Evolutionary conservation across 495 filamentous ascomycete genomes (phyloP), one percentile per base, ranked within the genome.

Genomic region (Xylaria intraflava): DNA sequence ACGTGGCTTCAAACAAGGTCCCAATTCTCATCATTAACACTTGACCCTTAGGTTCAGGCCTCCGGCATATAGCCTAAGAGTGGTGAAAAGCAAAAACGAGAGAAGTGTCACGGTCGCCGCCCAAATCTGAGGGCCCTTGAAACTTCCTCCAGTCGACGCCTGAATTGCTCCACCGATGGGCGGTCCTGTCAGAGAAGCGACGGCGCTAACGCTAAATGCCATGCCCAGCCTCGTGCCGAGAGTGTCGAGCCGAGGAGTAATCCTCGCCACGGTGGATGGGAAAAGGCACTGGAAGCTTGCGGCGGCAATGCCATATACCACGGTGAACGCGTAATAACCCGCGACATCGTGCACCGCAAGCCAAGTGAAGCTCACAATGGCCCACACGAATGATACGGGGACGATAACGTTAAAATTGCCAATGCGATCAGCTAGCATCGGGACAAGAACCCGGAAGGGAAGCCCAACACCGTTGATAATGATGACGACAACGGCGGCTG

Each of bases 381-480:
- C 75, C 19, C 75, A 79, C 0, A 72, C 55, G 9, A 81, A 54
- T 14, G 74, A 76, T 16, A 76, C 73, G 0, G 82, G 81, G 49
- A 82, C 73, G 53, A 88, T 60, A 11, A 78, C 68, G 56, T 87
- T 88, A 20, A 88, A 58, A 1, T 83, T 82, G 1, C 87, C 86
- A 9, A 81, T 68, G 53, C 70, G 69, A 60, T 88, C 86, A 0
- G 84, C 79, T 22, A 83, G 57, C 42, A 77, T 68, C n/a, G 77
- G 78, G 0, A 81, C 79, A 47, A 86, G 60, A 6, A 88, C 51
- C 7, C 85, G 81, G 24, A 80, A 83, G n/a, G 77, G 46, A 22
- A 87, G 45, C 1, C 85, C 85, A 31, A 81, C 69, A 17, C 80
- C 79, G 59, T 89, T 89, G 69, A 89, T 79, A 35, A 87, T 69